A percentile compares a stretch with the other conserved stretches of the same genome.
phyloP scores from a whole-genome alignment of 2,329 filamentous ascomycete genomes.

The Stachybotrys echinatus region DNA sequence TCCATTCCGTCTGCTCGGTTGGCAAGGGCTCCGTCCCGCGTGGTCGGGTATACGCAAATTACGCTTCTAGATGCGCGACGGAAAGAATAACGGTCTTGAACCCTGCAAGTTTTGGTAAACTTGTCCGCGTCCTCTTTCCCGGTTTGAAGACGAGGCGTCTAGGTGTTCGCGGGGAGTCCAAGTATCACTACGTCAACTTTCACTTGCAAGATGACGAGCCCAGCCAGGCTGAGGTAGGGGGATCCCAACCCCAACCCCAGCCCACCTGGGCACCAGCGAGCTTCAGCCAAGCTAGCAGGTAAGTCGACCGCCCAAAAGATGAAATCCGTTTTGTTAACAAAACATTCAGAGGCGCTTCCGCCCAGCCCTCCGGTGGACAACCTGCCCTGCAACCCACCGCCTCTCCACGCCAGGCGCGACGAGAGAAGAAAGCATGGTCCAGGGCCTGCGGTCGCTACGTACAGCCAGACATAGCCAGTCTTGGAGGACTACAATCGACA shows the following conservation, averaged over 20 bases:
- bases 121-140: slow-evolving; percentile 93
- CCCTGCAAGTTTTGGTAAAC: slow-evolving; percentile 94
- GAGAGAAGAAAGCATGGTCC: background rate
- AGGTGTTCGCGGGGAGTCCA: slow-evolving; percentile 92
- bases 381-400: background rate
- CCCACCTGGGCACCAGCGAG: slow-evolving; percentile 26
- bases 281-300: background rate
- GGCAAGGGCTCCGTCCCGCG: slow-evolving; percentile 84
- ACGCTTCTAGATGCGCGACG: slow-evolving; percentile 86
- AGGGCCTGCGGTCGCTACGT: slow-evolving; percentile 36
- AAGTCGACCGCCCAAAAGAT: too few species aligned
- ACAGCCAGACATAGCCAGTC: slow-evolving; percentile 47
- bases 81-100: slow-evolving; percentile 94
- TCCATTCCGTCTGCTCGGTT: slow-evolving; percentile 65
- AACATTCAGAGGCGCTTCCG: slow-evolving; percentile 24
- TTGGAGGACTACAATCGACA: slow-evolving; percentile 55
- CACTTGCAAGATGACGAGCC: slow-evolving; percentile 52
- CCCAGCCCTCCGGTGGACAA: slow-evolving; percentile 8
- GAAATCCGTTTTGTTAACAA: too few species aligned
- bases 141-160: slow-evolving; percentile 88
- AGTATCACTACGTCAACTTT: slow-evolving; percentile 88
- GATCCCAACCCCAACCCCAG: background rate
- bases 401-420: background rate
- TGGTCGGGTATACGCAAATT: slow-evolving; percentile 91
- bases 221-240: slow-evolving; percentile 18